Evolutionary conservation across 192 early-diverging fungal genomes (phyloP), one percentile per base, ranked within the genome.

Genomic region (Obelidium mucronatum): DNA sequence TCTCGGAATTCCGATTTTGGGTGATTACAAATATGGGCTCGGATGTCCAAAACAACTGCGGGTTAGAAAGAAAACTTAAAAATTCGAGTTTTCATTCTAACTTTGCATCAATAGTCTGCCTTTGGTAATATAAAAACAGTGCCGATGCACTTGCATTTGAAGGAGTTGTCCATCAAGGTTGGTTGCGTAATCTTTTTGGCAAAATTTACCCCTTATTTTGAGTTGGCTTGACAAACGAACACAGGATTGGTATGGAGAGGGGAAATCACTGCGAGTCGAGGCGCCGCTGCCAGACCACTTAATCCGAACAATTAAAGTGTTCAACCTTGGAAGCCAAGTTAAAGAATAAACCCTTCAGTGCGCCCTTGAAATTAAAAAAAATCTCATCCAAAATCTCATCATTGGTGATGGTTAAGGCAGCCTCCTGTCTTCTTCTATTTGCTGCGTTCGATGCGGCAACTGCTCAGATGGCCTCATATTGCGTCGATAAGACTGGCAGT

Each of bases 1-100:
- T 37, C 33, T 76, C 62, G 33, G 75, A 79, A 78, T 77, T 4
- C 79, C 80, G 1, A 79, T 85, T 11, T 31, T 85, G 3, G 84
- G 84, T 1, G 84, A 85, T 56, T 82, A 80, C 73, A 85, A 85
- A 53, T 85, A 82, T 74, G 84, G 84, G 4, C 54, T 37, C 11
- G 80, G 80, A 67, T 75, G 73, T 64, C 75, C 80, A 48, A 75
- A 80, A 48, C 55, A 70, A 54, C 67, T 82, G 24, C 42, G 63
- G 80, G 76, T 73, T 59, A 0, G 70, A 44, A 26, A 59, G 15
- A n/a, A 64, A 64, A 19, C 15, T 40, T 39, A 19, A 19, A 36
- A 78, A 30, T 19, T 39, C 30, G 3, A 24, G 13, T 58, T 22
- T 34, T 52, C 2, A 0, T 37, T 36, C 24, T 0, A n/a, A 48